Base-by-base conservation (phyloP, 129 eudicot species). In the Saussurea involucrata region DNA sequence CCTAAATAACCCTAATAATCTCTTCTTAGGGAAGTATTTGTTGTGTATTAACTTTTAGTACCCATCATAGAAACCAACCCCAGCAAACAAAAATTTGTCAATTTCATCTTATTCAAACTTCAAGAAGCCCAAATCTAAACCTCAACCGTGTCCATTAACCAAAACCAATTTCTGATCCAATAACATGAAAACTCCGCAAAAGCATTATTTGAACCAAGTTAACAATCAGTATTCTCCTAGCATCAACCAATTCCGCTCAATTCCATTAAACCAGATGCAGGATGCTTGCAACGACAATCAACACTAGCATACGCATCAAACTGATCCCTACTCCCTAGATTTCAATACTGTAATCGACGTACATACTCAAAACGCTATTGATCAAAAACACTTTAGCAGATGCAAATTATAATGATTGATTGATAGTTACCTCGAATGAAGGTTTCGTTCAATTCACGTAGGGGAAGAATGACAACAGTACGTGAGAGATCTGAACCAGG, bases 401-500 rank as follows among this genome's bases (percentile, higher is more conserved):
- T 15, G 44, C 31, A 82, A 13, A 17, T 10, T 17, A 69, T n/a
- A n/a, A n/a, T n/a, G n/a, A 24, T 27, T 27, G 29, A 42, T 25
- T 17, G n/a, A 28, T 12, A 65, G 10, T 46, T 61, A 93, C 98
- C 98, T 90, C 80, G 78, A 66, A 93, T 71, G 80, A 85, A 80
- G 12, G 91, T 81, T 64, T 88, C 82, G 66, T 90, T 79, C 87
- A 93, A 78, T 75, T 93, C 97, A 66, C 92, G 92, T 40, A 93
- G 85, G 0, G 98, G 92, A 49, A 93, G 81, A 3, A 93, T 85
- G 24, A 87, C 87, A 15, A 93, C 97, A 33, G 98, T 87, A 63
- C 97, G 92, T 3, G 98, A 93, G 21, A 88, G 97, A 93, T 90
- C 98, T 10, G 88, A 78, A 40, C 83, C 85, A 27, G 90, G 78